Evolutionary conservation across 495 filamentous ascomycete genomes (phyloP), one percentile per base, ranked within the genome.

Genomic region (Terfezia boudieri): DNA sequence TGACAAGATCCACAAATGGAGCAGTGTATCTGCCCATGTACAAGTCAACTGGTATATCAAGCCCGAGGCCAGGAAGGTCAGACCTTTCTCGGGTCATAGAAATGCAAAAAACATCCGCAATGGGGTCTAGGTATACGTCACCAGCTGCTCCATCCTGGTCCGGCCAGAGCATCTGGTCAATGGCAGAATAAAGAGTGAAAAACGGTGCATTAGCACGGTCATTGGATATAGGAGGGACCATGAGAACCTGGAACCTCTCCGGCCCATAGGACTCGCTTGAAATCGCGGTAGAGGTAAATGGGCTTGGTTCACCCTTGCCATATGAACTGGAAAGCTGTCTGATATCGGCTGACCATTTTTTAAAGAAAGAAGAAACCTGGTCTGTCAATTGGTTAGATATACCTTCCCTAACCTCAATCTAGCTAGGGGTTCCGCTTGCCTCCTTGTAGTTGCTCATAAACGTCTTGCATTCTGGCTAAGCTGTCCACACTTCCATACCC

Each of bases 11-110:
- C 57, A 71, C 71, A 56, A 74, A 75, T 37, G 66, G 68, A 53
- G 76, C 72, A 56, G 86, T 66, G 66, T 93, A 94, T 37, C 86
- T 74, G 64, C 93, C 86, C 8, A 79, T 73, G 60, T 88, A 92
- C 59, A 86, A 78, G 0, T 76, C 71, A 14, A 75, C 68, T 36
- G 86, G 84, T 17, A 89, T 74, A 12, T 80, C 76, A 48, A 89
- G 68, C 49, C 75, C 73, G 32, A 76, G 66, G 4, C 71, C 41
- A 10, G 73, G 70, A 35, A 68, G 68, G 12, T 61, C 58, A 8
- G 69, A 60, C 2, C 73, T 69, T 0, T 69, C 59, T 26, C 71
- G 70, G 23, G 71, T 69, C 7, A 85, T 59, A 50, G 73, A 75
- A 56, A 85, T 70, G 6, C 73, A 75, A 41, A 93, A 57, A 12